Evolutionary conservation across 805 yeast species (phyloP), one percentile per base, ranked within the genome.

Genomic region (Kluyveromyces siamensis): DNA sequence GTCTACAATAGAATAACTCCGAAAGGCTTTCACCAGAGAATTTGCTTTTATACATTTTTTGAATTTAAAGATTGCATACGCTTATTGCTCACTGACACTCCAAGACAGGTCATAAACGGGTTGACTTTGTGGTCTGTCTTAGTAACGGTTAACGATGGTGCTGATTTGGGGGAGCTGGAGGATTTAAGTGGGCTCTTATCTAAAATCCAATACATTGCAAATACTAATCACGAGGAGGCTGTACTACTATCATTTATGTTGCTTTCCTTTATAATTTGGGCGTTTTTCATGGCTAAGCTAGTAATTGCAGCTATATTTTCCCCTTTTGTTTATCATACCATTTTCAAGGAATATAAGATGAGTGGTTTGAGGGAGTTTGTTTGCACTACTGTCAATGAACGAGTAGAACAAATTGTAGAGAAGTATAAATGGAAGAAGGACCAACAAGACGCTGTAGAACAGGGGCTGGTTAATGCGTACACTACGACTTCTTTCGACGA

Each of bases 101-200:
- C 96, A 21, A 79, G 96, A 66, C 96, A 88, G 66, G 82, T 86
- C 1, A 77, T 88, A 52, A 88, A 88, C 60, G 84, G 89, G 27
- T 69, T 85, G 55, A 87, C 96, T 0, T 67, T 84, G 18, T 76
- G 73, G 66, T 74, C 80, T 2, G 77, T 75, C 5, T 59, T 76
- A 17, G 51, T 62, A 2, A 59, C 73, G 13, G 56, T 67, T 16
- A 61, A 62, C 36, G 50, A 58, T 7, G 62, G 58, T 14, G 54
- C 57, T 27, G 63, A 72, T 46, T 55, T 69, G 27, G 62, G 55
- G 2, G 57, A 71, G 27, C 47, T 61, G 44, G 58, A 62, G 38
- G 51, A 60, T 6, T 55, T 63, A 21, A 47, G 48, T 25, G 64
- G 65, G 5, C 44, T 62, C 65, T 68, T 75, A 37, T 54, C 61